Base-by-base conservation (phyloP, 2,329 filamentous ascomycete species). In the Coleophoma cylindrospora region DNA sequence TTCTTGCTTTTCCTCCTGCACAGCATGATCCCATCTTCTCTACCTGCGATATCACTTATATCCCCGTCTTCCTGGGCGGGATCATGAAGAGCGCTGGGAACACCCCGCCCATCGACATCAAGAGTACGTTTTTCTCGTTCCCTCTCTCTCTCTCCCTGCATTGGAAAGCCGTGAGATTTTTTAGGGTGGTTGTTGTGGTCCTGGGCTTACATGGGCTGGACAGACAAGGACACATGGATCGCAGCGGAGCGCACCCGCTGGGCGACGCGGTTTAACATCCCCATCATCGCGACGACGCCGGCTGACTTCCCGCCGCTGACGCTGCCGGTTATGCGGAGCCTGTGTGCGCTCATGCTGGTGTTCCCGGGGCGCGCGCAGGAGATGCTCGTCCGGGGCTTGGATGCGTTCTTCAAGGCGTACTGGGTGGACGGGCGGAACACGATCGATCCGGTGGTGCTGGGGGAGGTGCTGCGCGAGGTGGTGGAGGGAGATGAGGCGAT, bases 181-280 rank as follows among this genome's bases (percentile, higher is more conserved):
- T n/a, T n/a, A n/a, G n/a, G n/a, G n/a, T 19, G 19, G 19, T 19
- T 19, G 19, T 19, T 3, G 3, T 19, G 19, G n/a, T n/a, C n/a
- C 19, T n/a, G 34, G 34, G 34, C 34, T 37, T 2, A 37, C 34
- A 12, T n/a, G 11, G 3, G 27, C 27, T 7, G 27, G 34, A 48
- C 54, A 81, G 79, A 84, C 66, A 84, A 84, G 65, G 74, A 74
- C 60, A 70, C 73, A 64, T 85, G 76, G 74, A 78, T 81, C 51
- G 62, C 70, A 34, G 48, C 51, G 12, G 79, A 84, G 57, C 76
- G 81, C 14, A 41, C 64, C 17, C 77, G 80, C 50, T 82, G 76
- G 76, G 68, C 77, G 1, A 65, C 66, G 10, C 65, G 68, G 51
- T 79, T 83, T 67, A 67, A 73, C 34, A 69, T 84, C 41, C 80